Evolutionary conservation across 2,329 filamentous ascomycete species (phyloP).

Genomic region (Pestalotiopsis sp.): DNA sequence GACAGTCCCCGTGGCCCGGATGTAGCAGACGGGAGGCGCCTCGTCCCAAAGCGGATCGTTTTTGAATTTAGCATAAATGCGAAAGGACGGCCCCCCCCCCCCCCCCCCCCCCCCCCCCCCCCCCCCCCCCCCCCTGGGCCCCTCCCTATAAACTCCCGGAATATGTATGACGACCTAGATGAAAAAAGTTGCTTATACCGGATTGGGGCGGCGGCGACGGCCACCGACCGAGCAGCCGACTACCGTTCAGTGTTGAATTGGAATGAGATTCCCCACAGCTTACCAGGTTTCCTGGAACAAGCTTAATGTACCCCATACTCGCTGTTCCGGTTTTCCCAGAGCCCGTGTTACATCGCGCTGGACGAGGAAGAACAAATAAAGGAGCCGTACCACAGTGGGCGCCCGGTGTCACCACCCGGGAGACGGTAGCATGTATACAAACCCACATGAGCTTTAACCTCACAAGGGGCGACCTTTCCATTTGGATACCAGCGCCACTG

Average conservation of each 20-base stretch:
- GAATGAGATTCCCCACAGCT: neutral
- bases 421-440: neutral
- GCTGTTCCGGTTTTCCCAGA: neutral
- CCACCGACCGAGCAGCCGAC: neutral
- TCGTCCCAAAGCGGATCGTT: neutral
- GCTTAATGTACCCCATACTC: conserved; percentile 11
- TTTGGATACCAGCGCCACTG: neutral
- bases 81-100: neutral
- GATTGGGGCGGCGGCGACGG: neutral
- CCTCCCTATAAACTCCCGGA: neutral
- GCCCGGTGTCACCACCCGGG: neutral
- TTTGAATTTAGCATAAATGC: neutral
- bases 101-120: too few species aligned
- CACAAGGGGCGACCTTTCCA: neutral
- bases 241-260: neutral
- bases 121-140: neutral
- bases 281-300: neutral
- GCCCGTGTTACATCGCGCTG: neutral
- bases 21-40: neutral
- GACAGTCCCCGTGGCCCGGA: neutral
- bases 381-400: neutral
- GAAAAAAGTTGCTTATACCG: neutral
- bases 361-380: neutral
- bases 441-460: neutral
- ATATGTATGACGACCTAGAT: neutral